Evolutionary conservation across 345 rosid genomes (phyloP).

Genomic region (Pistacia vera): DNA sequence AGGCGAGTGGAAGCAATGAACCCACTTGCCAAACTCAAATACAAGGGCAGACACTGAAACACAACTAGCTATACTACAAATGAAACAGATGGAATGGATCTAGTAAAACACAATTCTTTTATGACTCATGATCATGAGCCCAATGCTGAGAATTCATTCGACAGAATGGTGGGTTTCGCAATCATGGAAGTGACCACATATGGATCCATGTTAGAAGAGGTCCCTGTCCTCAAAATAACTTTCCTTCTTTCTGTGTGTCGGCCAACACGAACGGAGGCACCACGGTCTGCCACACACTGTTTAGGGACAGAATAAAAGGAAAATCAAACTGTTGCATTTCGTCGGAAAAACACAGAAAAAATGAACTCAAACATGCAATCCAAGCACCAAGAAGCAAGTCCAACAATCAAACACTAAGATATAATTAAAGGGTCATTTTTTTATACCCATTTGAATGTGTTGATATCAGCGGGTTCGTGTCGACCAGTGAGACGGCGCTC

Average conservation of each 20-base stretch:
- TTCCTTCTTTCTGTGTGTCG: slow-evolving; percentile 81
- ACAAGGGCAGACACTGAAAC: not conserved
- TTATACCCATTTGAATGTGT: slow-evolving; percentile 75
- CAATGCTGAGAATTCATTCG: slow-evolving; percentile 27
- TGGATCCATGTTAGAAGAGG: slow-evolving; percentile 91
- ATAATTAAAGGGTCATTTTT: not conserved
- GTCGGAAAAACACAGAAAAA: not conserved
- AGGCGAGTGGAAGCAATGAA: not conserved
- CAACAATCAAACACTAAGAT: too few relatives aligned
- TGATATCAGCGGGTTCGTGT: slow-evolving; percentile 86
- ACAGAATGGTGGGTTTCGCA: slow-evolving; percentile 74
- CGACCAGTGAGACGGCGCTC: slow-evolving; percentile 87
- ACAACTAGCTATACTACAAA: not conserved
- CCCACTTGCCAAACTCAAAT: not conserved
- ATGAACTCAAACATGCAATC: slow-evolving; percentile 6
- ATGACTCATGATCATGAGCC: not conserved
- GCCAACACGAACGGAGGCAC: slow-evolving; percentile 81
- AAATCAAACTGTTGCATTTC: not conserved
- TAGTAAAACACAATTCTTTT: not conserved
- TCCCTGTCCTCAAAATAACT: slow-evolving; percentile 90
- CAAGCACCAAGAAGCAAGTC: not conserved
- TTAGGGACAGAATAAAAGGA: not conserved
- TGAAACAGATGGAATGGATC: not conserved
- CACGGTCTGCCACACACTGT: slow-evolving; percentile 91
- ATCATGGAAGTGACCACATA: slow-evolving; percentile 78